Evolutionary conservation across 805 yeast species (phyloP).

Genomic region (Barnettozyma californica): DNA sequence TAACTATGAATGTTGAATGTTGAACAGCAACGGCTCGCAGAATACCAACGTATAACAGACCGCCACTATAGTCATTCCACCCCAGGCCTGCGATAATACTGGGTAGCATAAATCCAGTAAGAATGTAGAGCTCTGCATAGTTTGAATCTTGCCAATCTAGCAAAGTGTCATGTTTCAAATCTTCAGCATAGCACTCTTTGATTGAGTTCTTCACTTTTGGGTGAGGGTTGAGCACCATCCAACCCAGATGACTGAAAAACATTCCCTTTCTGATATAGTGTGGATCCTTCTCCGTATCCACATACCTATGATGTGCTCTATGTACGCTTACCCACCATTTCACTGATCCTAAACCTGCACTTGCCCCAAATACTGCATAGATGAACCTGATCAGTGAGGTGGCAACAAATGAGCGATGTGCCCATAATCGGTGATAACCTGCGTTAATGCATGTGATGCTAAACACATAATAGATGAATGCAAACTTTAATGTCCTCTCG

Average conservation of each 20-base stretch:
- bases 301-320: conserved; percentile 84
- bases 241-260: conserved; percentile 81
- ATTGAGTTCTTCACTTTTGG: conserved; percentile 40
- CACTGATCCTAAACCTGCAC: conserved; percentile 72
- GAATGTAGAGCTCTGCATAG: conserved; percentile 44
- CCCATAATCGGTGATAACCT: conserved; percentile 76
- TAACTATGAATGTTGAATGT: conserved; percentile 71
- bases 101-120: conserved; percentile 59
- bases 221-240: conserved; percentile 71
- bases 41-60: conserved; percentile 74
- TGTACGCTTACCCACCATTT: conserved; percentile 81
- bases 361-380: conserved; percentile 59
- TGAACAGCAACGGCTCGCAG: conserved; percentile 67
- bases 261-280: conserved; percentile 79
- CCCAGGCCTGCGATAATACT: conserved; percentile 53
- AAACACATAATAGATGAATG: conserved; percentile 48
- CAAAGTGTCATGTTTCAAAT: conserved; percentile 53
- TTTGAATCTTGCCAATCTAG: conserved; percentile 30
- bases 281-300: conserved; percentile 88
- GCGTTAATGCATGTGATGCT: conserved; percentile 74
- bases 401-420: conserved; percentile 56
- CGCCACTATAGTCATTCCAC: conserved; percentile 76
- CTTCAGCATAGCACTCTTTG: conserved; percentile 40
- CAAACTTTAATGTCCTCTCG: conserved; percentile 46
- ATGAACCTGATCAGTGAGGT: conserved; percentile 38